Evolutionary conservation across 495 filamentous ascomycete species (phyloP).

Genomic region (Penicillium mononematosum): DNA sequence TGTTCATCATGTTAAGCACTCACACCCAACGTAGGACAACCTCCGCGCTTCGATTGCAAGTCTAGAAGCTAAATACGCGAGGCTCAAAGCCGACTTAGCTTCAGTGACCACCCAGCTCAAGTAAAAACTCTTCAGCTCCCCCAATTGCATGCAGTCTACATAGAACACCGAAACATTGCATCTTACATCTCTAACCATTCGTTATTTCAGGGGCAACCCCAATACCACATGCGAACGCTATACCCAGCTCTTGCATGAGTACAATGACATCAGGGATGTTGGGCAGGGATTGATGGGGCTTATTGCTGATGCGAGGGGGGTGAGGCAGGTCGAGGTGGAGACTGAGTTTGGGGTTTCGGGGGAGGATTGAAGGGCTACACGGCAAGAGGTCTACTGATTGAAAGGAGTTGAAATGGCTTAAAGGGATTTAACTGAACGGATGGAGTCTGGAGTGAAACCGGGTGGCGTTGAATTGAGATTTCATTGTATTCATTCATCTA

Average conservation of each 20-base stretch:
- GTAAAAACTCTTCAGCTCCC: constrained; percentile 26
- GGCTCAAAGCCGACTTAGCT: constrained; percentile 34
- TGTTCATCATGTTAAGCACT: background rate
- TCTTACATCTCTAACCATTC: background rate
- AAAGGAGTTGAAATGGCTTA: background rate
- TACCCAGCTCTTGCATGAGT: constrained; percentile 67
- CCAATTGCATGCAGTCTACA: background rate
- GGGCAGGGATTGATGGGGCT: constrained; percentile 71
- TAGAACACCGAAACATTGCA: background rate
- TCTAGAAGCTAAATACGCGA: constrained; percentile 34
- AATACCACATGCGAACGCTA: constrained; percentile 56
- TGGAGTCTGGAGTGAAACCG: background rate
- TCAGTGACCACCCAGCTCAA: constrained; percentile 34
- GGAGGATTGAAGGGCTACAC: constrained; percentile 29
- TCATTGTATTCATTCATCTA: constrained; percentile 13
- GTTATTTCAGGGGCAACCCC: constrained; percentile 28
- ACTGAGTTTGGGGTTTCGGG: constrained; percentile 51
- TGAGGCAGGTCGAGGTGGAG: constrained; percentile 62
- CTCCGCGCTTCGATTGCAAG: constrained; percentile 36
- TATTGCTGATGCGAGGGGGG: constrained; percentile 67
- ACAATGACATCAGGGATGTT: constrained; percentile 78
- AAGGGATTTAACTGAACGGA: background rate
- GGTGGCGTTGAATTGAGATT: background rate
- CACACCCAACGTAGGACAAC: constrained; percentile 20
- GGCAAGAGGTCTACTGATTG: background rate